Evolutionary conservation across 305 asterid species (phyloP), one percentile per base, ranked within the genome.

Genomic region (Coffea humblotiana): DNA sequence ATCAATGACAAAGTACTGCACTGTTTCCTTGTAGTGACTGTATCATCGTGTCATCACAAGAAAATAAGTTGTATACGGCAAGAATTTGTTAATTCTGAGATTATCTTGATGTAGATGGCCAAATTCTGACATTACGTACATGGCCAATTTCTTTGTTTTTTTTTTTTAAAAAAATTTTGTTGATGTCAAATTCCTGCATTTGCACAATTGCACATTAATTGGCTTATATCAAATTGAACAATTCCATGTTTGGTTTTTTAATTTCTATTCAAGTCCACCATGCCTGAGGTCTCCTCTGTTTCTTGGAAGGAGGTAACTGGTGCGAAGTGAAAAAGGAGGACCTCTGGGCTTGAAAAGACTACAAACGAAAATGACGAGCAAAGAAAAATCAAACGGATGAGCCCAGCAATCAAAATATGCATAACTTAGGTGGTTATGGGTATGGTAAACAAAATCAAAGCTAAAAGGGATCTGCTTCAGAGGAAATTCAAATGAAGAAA

Each of bases 41-140:
- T 23, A 75, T 5, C 60, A 63, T 63, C 21, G 25, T 67, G 66
- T 77, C 80, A 32, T 40, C 75, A 67, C 66, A 51, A 23, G 52
- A 29, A 9, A 11, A 37, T 19, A 77, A 51, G 35, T 67, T 49
- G 72, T 51, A n/a, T 27, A 77, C 75, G 75, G 66, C 75, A 77
- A 77, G 74, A 67, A 67, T 71, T 51, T 35, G 49, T 16, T 15
- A 27, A 40, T 45, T 47, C 16, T 32, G 29, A 70, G 40, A 60
- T 64, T 56, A 64, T 47, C 79, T 64, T 65, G 64, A 47, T 63
- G 63, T 23, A 47, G 23, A 58, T 60, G n/a, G 13, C 40, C 49
- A 10, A 37, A 5, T 37, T 37, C 43, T 48, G n/a, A 72, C 15
- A 7, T 2, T 10, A 25, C 12, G 29, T 29, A 2, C 8, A 63